These are phyloP conservation scores for Suhomyces guaymorum DNA, from an alignment of 1,139 yeast genomes.

Conservation along the genomic window DNA sequence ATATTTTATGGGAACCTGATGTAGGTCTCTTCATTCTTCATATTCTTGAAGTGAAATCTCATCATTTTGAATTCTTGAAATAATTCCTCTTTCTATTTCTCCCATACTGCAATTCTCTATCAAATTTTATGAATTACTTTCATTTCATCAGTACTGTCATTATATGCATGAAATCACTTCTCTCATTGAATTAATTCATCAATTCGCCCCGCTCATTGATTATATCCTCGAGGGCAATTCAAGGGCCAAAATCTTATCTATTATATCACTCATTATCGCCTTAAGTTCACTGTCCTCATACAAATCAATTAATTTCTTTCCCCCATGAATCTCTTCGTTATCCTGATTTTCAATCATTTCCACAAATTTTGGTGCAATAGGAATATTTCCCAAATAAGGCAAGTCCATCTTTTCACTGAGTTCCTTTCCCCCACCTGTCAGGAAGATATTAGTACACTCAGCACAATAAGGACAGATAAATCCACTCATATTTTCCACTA, in stretches of 20 bases:
- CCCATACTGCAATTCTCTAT: too few species aligned
- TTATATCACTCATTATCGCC: constrained; percentile 54
- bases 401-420: constrained; percentile 63
- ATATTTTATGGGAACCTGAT: too few species aligned
- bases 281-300: constrained; percentile 40
- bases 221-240: constrained; percentile 35
- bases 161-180: too few species aligned
- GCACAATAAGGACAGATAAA: constrained; percentile 72
- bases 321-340: constrained; percentile 17
- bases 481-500: constrained; percentile 52
- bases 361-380: constrained; percentile 90
- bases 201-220: too few species aligned
- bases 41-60: too few species aligned
- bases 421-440: constrained; percentile 86
- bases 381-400: constrained; percentile 80
- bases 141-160: too few species aligned
- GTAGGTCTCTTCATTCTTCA: too few species aligned
- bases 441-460: constrained; percentile 88
- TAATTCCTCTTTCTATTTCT: too few species aligned
- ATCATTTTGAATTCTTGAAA: too few species aligned
- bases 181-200: too few species aligned
- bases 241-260: constrained; percentile 44
- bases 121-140: too few species aligned
- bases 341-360: constrained; percentile 72
- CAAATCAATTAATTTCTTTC: constrained; percentile 31